Conservation (phyloP, 129 eudicot species). For the Saussurea involucrata region DNA sequence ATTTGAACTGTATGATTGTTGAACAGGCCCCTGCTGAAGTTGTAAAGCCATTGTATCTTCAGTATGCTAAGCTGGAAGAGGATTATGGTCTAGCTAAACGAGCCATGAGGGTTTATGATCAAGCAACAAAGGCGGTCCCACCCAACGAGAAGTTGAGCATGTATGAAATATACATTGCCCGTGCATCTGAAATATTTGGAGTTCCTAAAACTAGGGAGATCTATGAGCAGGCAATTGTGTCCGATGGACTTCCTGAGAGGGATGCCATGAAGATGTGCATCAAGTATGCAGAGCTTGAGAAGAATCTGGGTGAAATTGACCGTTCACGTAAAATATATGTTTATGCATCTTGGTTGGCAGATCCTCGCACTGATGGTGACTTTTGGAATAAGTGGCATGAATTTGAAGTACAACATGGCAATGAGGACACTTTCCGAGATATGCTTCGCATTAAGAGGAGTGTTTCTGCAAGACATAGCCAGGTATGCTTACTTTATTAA, state of each 20-base stretch:
- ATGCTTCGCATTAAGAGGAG: constrained; percentile 91
- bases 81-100: constrained; percentile 85
- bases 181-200: constrained; percentile 96
- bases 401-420: constrained; percentile 94
- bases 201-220: constrained; percentile 87
- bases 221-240: constrained; percentile 85
- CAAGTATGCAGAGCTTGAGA: constrained; percentile 90
- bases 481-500: constrained; percentile 34
- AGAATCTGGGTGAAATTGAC: constrained; percentile 91
- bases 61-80: constrained; percentile 92
- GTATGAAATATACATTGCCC: constrained; percentile 91
- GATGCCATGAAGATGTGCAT: constrained; percentile 85
- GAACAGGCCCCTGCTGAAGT: constrained; percentile 83
- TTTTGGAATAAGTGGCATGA: constrained; percentile 93
- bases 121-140: constrained; percentile 92
- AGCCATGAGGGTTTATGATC: constrained; percentile 89
- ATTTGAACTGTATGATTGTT: neutral
- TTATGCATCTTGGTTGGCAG: constrained; percentile 71
- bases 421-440: constrained; percentile 90
- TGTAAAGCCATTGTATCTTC: constrained; percentile 85
- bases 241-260: constrained; percentile 87
- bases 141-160: constrained; percentile 80
- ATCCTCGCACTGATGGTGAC: constrained; percentile 70
- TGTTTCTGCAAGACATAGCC: constrained; percentile 94
- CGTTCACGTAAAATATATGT: constrained; percentile 69